These are phyloP conservation scores for Pleurotus djamor DNA, from an alignment of 768 basidiomycete species.

Conservation along the genomic window DNA sequence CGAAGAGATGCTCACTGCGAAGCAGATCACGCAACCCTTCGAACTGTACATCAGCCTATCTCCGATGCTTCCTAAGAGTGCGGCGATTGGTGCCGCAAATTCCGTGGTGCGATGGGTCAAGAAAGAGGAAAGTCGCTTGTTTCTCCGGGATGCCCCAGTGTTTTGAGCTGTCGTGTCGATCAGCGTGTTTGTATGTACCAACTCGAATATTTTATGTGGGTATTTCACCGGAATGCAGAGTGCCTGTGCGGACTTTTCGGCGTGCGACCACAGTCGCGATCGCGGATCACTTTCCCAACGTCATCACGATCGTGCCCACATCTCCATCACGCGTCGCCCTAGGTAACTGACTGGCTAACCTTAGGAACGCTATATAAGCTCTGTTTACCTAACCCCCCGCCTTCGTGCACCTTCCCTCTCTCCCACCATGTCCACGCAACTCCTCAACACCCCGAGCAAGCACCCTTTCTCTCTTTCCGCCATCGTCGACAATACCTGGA, in stretches of 20 bases:
- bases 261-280: background rate
- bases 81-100: slow-evolving; percentile 86
- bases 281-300: background rate
- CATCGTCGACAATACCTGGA: slow-evolving; percentile 41
- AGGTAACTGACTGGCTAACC: background rate
- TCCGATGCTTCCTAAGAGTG: slow-evolving; percentile 83
- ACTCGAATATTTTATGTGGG: background rate
- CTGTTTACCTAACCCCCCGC: background rate
- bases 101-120: slow-evolving; percentile 88
- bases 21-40: slow-evolving; percentile 88
- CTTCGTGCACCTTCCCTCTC: too few relatives aligned
- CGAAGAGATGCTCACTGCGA: background rate
- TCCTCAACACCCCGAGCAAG: slow-evolving; percentile 38
- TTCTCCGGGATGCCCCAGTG: slow-evolving; percentile 87
- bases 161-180: slow-evolving; percentile 42
- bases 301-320: background rate
- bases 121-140: slow-evolving; percentile 80
- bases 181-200: too few relatives aligned
- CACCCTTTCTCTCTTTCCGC: slow-evolving; percentile 41
- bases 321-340: background rate
- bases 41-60: slow-evolving; percentile 88
- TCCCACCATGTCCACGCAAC: slow-evolving; percentile 28
- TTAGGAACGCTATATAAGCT: background rate
- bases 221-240: background rate
- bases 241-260: background rate